Evolutionary conservation across 805 yeast species (phyloP), one percentile per base, ranked within the genome.

Genomic region (Ogataea ganodermae): DNA sequence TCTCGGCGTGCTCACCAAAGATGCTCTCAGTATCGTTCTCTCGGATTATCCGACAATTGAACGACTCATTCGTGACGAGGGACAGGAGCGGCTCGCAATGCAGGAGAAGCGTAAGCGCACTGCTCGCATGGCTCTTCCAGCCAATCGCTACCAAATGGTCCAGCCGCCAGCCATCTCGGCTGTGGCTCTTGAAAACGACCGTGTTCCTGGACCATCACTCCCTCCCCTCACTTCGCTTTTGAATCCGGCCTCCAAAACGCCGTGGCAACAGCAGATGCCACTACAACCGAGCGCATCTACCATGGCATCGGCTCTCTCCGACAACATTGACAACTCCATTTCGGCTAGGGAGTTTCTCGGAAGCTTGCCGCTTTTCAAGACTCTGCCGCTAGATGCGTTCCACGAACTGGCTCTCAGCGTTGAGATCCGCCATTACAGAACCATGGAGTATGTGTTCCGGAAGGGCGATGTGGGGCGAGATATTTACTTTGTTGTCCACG

Each of bases 31-130:
- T 50, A 66, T 71, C 9, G 85, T 86, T 1, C 67, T 86, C 20
- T 79, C 82, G 1, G 76, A 74, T 47, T 84, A 79, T 61, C 91
- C 92, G 0, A 62, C 67, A 2, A 78, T 86, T 32, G 91, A 85
- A 60, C 68, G 87, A 49, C 71, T 81, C 40, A 84, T 86, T 35
- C 69, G 91, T 51, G 89, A 86, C 61, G 92, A 86, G 59, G 91
- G 89, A 3, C 90, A 86, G 58, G 90, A 85, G 61, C 70, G 92
- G 43, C 66, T 86, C 49, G 84, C 86, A 4, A 79, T 83, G 81
- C 83, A 78, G 56, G 88, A 83, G 43, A 81, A 84, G 62, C 73
- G 80, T 57, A 76, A 74, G 51, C 67, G 74, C 47, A 69, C 72
- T 42, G 75, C 75, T 12, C 66, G 72, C 22, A 50, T 65, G 17